Evolutionary conservation across 495 filamentous ascomycete genomes (phyloP).

Genomic region (Penicillium roqueforti): DNA sequence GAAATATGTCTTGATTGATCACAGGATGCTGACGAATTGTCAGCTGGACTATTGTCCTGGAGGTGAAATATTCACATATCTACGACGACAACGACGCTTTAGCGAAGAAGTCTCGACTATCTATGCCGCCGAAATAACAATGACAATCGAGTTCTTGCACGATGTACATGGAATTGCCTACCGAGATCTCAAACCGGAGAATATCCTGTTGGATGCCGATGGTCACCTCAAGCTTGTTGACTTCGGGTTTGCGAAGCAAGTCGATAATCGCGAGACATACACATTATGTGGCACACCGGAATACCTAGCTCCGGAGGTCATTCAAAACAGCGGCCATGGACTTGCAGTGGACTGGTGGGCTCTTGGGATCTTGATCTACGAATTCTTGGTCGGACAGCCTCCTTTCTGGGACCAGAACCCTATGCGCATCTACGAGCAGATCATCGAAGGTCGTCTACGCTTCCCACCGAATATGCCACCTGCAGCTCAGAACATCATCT

Average conservation of each 20-base stretch:
- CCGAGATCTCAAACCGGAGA: conserved; percentile 94
- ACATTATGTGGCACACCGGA: conserved; percentile 96
- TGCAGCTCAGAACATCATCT: conserved; percentile 79
- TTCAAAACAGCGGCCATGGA: conserved; percentile 90
- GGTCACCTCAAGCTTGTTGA: conserved; percentile 97
- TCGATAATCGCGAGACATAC: conserved; percentile 69
- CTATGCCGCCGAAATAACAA: conserved; percentile 91
- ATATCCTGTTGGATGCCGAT: conserved; percentile 84
- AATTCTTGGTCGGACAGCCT: conserved; percentile 92
- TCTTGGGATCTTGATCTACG: conserved; percentile 90
- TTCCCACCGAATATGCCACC: conserved; percentile 55
- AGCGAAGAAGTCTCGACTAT: conserved; percentile 81
- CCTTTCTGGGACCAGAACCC: conserved; percentile 97
- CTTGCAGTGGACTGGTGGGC: conserved; percentile 99
- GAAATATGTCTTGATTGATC: neutral
- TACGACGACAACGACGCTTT: conserved; percentile 81
- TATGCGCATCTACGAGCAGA: conserved; percentile 88
- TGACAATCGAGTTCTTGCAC: conserved; percentile 91
- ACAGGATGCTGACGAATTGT: conserved; percentile 18
- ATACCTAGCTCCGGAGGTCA: conserved; percentile 94
- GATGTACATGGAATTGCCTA: conserved; percentile 82
- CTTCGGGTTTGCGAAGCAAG: conserved; percentile 90
- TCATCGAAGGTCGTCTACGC: conserved; percentile 40
- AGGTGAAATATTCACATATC: conserved; percentile 92
- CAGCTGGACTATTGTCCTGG: conserved; percentile 88